These are phyloP conservation scores for Lichtheimia corymbifera DNA, from an alignment of 371 early-diverging fungal genomes.

Conservation along the genomic window DNA sequence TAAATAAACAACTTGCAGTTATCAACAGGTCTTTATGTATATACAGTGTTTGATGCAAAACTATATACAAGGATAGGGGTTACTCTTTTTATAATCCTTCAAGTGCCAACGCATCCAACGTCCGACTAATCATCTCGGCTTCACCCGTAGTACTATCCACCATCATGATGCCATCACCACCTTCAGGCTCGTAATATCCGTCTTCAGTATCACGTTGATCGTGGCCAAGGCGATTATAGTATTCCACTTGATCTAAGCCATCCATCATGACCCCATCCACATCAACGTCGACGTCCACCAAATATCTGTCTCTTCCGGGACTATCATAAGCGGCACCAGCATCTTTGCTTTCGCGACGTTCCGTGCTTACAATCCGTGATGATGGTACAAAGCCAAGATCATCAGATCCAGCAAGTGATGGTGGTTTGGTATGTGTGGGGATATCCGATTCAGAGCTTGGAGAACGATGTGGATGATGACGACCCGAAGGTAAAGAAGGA, in stretches of 20 bases:
- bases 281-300: conserved; percentile 54
- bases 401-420: conserved; percentile 14
- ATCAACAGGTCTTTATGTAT: too few relatives aligned
- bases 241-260: conserved; percentile 46
- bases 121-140: conserved; percentile 43
- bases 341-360: conserved; percentile 10
- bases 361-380: neutral
- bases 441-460: too few relatives aligned
- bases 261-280: conserved; percentile 57
- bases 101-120: conserved; percentile 45
- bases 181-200: conserved; percentile 24
- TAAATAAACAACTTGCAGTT: too few relatives aligned
- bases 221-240: conserved; percentile 26
- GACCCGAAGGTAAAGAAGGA: conserved; percentile 5
- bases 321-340: neutral
- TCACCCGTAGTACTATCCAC: conserved; percentile 30
- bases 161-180: conserved; percentile 19
- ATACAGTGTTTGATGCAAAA: too few relatives aligned
- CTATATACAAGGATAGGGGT: too few relatives aligned
- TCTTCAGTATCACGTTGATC: conserved; percentile 11
- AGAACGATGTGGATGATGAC: too few relatives aligned
- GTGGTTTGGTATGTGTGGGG: conserved; percentile 3
- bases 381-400: conserved; percentile 11
- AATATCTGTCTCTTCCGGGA: conserved; percentile 31
- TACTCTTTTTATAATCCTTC: conserved; percentile 26